Evolutionary conservation across 225 moss, liverwort and hornwort genomes (phyloP).

Genomic region (Thuidium tamariscinum): DNA sequence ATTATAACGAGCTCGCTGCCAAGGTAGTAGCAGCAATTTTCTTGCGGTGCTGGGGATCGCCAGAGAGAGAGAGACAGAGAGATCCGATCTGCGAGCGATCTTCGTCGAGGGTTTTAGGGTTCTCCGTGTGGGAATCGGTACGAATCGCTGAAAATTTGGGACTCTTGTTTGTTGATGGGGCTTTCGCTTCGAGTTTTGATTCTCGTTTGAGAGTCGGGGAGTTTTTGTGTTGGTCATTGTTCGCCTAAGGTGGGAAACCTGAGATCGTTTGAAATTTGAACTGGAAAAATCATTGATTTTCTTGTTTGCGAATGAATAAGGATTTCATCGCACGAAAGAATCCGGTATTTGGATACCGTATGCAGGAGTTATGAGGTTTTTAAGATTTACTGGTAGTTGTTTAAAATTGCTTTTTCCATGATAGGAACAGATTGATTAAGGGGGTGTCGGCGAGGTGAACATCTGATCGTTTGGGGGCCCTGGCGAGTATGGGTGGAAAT

Average conservation of each 20-base stretch:
- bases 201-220: not conserved
- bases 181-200: not conserved
- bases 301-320: not conserved
- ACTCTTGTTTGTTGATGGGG: not conserved
- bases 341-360: not conserved
- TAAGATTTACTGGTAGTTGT: not conserved
- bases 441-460: not conserved
- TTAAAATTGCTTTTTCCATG: not conserved
- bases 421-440: not conserved
- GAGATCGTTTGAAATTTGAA: not conserved
- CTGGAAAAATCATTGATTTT: not conserved
- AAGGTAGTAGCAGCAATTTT: not conserved
- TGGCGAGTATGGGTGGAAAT: not conserved
- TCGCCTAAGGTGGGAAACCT: not conserved
- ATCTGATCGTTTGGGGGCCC: not conserved
- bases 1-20: not conserved
- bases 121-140: not conserved
- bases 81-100: not conserved
- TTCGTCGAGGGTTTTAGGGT: not conserved
- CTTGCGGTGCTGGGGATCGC: not conserved
- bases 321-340: not conserved
- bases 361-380: not conserved
- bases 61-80: not conserved
- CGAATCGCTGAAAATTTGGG: not conserved
- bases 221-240: not conserved